phyloP scores from a whole-genome alignment of 345 rosid species.

The Populus pruinosa region DNA sequence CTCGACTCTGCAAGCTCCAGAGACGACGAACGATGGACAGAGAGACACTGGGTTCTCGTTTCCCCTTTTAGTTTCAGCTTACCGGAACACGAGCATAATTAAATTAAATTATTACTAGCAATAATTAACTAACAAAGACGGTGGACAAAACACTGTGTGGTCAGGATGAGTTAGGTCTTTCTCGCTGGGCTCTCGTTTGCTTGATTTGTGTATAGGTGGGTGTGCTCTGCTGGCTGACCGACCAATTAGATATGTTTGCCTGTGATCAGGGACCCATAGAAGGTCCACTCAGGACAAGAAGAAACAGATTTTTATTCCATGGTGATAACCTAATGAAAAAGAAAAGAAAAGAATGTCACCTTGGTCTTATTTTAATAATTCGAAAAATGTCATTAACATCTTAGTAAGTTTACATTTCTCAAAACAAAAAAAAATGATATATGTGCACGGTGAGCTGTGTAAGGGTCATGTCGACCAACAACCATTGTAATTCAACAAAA shows the following conservation, averaged over 20 bases:
- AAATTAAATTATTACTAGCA: neutral
- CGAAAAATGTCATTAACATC: neutral
- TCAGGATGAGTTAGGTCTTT: neutral
- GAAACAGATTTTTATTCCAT: neutral
- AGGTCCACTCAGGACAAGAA: neutral
- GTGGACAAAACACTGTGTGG: neutral
- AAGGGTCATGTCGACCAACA: neutral
- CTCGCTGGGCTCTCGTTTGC: conserved; percentile 21
- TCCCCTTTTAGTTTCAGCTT: neutral
- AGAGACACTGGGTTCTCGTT: neutral
- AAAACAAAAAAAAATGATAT: neutral
- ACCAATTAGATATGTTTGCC: conserved; percentile 11
- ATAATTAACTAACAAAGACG: neutral
- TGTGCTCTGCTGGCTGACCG: conserved; percentile 21
- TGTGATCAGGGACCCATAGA: neutral
- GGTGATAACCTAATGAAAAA: neutral
- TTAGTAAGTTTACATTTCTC: neutral
- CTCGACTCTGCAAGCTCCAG: too few species aligned
- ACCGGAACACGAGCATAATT: neutral
- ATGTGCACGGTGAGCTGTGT: neutral
- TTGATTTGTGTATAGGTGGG: neutral
- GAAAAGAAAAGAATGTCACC: neutral
- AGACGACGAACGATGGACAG: neutral
- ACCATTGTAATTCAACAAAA: neutral
- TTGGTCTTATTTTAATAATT: neutral